These are phyloP conservation scores for Globisporangium paddicum DNA, from an alignment of 352 stramenopile genomes.

Conservation along the genomic window DNA sequence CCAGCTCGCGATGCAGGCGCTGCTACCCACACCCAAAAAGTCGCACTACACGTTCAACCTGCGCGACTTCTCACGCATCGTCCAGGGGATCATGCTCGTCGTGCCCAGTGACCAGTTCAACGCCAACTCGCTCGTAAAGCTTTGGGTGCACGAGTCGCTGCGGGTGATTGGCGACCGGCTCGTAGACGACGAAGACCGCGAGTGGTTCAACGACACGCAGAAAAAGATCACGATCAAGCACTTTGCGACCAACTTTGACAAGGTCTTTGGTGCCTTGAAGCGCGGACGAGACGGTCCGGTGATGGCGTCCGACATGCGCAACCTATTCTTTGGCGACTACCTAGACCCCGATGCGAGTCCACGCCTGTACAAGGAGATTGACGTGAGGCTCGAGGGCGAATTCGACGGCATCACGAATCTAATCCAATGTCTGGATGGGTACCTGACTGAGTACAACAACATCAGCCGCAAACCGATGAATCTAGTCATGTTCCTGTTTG, in stretches of 20 bases:
- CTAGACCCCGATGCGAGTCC: slow-evolving; percentile 71
- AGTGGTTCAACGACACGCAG: slow-evolving; percentile 90
- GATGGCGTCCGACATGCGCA: slow-evolving; percentile 78
- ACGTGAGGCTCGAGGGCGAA: slow-evolving; percentile 56
- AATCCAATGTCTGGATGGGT: slow-evolving; percentile 86
- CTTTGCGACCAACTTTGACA: slow-evolving; percentile 87
- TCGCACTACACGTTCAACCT: slow-evolving; percentile 97
- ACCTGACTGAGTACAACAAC: slow-evolving; percentile 90
- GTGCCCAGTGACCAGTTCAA: slow-evolving; percentile 78
- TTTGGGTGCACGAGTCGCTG: slow-evolving; percentile 94
- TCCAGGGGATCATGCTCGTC: slow-evolving; percentile 93
- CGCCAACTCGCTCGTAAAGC: slow-evolving; percentile 77
- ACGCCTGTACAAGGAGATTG: slow-evolving; percentile 76
- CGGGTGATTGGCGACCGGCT: slow-evolving; percentile 94
- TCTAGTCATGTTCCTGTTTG: slow-evolving; percentile 95
- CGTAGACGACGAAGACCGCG: slow-evolving; percentile 89
- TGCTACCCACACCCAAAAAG: slow-evolving; percentile 93
- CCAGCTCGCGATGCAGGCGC: slow-evolving; percentile 66
- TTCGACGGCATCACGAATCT: slow-evolving; percentile 79
- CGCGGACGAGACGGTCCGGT: slow-evolving; percentile 65
- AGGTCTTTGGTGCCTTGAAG: slow-evolving; percentile 81
- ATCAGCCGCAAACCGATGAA: slow-evolving; percentile 94
- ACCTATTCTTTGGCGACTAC: slow-evolving; percentile 94
- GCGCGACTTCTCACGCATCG: slow-evolving; percentile 90
- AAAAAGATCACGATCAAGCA: slow-evolving; percentile 87